Evolutionary conservation across 2,329 filamentous ascomycete species (phyloP).

Genomic region (Lachnellula cervina): DNA sequence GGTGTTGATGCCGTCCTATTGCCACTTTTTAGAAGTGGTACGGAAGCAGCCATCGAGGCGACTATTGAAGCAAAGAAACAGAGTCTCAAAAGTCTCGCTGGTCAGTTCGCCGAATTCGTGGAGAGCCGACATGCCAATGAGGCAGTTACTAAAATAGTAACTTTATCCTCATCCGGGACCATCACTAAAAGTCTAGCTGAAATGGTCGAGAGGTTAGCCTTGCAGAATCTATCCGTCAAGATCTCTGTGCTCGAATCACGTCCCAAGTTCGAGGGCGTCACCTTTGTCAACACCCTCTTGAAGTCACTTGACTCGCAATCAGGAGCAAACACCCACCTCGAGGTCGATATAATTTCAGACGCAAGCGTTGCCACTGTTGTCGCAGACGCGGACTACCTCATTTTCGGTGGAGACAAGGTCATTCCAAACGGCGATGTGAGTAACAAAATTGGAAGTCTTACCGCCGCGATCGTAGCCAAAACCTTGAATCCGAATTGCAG

Average conservation of each 20-base stretch:
- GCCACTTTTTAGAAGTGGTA: constrained; percentile 1
- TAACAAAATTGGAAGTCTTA: constrained; percentile 63
- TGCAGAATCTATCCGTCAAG: constrained; percentile 40
- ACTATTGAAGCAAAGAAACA: constrained; percentile 14
- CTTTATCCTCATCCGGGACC: constrained; percentile 59
- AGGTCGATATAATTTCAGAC: constrained; percentile 47
- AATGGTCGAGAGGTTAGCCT: constrained; percentile 34
- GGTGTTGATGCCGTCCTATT: not conserved
- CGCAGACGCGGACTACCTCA: constrained; percentile 47
- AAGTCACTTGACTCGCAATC: constrained; percentile 22
- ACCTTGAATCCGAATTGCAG: constrained; percentile 41
- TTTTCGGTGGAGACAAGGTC: constrained; percentile 63
- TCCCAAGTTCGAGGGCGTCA: constrained; percentile 60
- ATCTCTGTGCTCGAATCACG: constrained; percentile 62
- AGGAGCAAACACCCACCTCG: constrained; percentile 17
- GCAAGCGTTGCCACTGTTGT: constrained; percentile 53
- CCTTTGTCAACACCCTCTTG: constrained; percentile 42
- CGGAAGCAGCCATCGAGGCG: constrained; percentile 21
- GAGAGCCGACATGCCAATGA: constrained; percentile 11
- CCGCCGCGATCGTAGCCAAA: constrained; percentile 51
- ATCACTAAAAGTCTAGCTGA: constrained; percentile 43
- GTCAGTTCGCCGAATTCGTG: constrained; percentile 6
- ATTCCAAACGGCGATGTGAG: constrained; percentile 52
- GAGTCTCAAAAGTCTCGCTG: constrained; percentile 5
- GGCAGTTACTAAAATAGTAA: constrained; percentile 36